Percentiles rank a stretch among this genome's conserved stretches.
phyloP scores from a whole-genome alignment of 75 land plant species.

The Cunninghamia lanceolata region DNA sequence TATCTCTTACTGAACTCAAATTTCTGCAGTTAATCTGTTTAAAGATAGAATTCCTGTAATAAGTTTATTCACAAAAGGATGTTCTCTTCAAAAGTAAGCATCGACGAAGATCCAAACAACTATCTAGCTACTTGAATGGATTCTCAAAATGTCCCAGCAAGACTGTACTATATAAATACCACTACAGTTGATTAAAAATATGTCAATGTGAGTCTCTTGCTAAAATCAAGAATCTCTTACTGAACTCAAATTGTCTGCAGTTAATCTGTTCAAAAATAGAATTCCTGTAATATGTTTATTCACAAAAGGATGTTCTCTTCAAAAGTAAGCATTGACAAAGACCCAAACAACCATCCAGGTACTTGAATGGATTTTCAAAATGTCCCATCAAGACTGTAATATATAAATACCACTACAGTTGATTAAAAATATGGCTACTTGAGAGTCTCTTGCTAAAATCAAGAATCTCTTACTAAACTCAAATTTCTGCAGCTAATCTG shows the following conservation, averaged over 20 bases:
- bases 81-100: background rate
- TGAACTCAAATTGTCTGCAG: too few species aligned
- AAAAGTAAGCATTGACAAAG: too few species aligned
- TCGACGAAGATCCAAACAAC: background rate
- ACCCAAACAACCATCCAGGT: background rate
- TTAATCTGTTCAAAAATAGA: too few species aligned
- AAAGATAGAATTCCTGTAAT: background rate
- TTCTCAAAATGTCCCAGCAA: constrained; percentile 82
- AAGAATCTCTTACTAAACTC: too few species aligned
- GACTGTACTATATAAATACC: constrained; percentile 44
- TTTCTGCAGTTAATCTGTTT: background rate
- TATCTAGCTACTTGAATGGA: constrained; percentile 29
- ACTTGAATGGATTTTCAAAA: constrained; percentile 69
- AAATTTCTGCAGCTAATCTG: too few species aligned
- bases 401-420: background rate
- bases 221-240: too few species aligned
- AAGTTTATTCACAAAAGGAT: background rate
- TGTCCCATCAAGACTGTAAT: constrained; percentile 83
- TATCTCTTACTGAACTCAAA: background rate
- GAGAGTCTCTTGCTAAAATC: too few species aligned
- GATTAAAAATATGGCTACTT: too few species aligned
- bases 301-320: too few species aligned
- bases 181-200: too few species aligned
- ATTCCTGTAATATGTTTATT: too few species aligned
- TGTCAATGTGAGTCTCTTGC: too few species aligned